Conservation (phyloP, 1,139 yeast genomes). For the Blastobotrys elegans region DNA sequence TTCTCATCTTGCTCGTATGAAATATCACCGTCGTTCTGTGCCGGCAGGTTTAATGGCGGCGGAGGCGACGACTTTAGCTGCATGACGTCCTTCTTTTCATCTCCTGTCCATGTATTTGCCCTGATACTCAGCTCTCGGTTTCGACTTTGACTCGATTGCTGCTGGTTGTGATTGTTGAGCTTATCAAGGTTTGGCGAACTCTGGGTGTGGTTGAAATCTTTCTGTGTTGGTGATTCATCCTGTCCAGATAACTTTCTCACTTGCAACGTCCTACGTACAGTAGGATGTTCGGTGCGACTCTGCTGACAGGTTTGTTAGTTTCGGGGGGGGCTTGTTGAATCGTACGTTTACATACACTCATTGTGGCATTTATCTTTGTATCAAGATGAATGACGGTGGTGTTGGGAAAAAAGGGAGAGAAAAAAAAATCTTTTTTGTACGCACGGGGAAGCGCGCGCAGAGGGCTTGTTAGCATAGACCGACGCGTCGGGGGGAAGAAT, state of each 20-base stretch:
- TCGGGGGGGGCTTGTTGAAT: too few relatives aligned
- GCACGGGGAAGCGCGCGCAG: too few relatives aligned
- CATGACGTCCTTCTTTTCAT: not conserved
- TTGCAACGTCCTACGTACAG: constrained; percentile 1
- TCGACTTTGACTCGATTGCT: not conserved
- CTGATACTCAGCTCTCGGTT: constrained; percentile 1
- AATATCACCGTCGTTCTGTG: constrained; percentile 6
- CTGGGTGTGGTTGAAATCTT: constrained; percentile 5
- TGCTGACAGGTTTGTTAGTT: not conserved
- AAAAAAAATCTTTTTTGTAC: too few relatives aligned
- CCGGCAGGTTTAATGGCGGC: too few relatives aligned
- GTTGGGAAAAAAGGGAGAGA: not conserved
- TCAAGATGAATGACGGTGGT: not conserved
- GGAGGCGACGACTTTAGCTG: constrained; percentile 4
- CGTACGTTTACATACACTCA: not conserved
- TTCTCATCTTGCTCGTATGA: constrained; percentile 8
- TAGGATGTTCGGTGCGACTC: not conserved
- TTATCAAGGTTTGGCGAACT: constrained; percentile 3
- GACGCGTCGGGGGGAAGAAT: too few relatives aligned
- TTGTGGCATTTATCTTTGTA: not conserved
- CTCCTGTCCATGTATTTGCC: constrained; percentile 7
- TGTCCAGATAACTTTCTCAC: not conserved
- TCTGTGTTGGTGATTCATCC: constrained; percentile 6
- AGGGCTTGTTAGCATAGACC: too few relatives aligned
- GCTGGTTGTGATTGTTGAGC: not conserved